Evolutionary conservation across 225 moss, liverwort and hornwort genomes (phyloP), one percentile per base, ranked within the genome.

Genomic region (Bryum argenteum): DNA sequence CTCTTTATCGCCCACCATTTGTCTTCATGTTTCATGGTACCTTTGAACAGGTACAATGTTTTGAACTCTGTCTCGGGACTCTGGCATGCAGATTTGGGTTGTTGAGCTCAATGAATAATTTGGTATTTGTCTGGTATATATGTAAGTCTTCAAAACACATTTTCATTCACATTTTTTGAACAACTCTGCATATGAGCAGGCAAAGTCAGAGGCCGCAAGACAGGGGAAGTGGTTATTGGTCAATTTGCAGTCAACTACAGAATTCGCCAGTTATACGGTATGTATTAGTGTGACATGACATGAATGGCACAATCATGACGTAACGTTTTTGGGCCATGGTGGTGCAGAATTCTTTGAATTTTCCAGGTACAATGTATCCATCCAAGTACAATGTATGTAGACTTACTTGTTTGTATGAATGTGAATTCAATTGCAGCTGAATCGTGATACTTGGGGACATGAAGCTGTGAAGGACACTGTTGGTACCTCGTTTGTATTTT

Each of bases 391-490:
- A 39, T 55, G 18, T 51, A 61, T 63, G 24, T 69, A 75, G 15
- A 59, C 41, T 73, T 41, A 81, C 53, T 26, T 65, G 45, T 76
- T 73, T 12, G 55, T 58, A 17, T 72, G 62, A 23, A 61, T 66
- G 61, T 51, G 61, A 64, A 81, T 58, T 82, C 70, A 24, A 60
- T 41, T 73, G 87, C 91, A 98, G 97, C 79, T 98, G 69, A 98
- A 94, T 82, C 92, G 98, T 69, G 98, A 98, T 78, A 98, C 98
- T 39, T 98, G 94, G 98, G 88, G 92, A 26, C 98, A 98, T 87
- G 98, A 98, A 87, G 98, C 98, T 72, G 94, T 98, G 21, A 94
- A 90, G 85, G 98, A 98, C 54, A 98, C 94, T 38, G 91, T 98
- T 76, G 89, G 98, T 77, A 92, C 91, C 70, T 98, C 98, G 26